Percentiles rank a stretch among this genome's conserved stretches.
Conservation (phyloP, 139 green algal genomes). For the Closterium sp. region DNA sequence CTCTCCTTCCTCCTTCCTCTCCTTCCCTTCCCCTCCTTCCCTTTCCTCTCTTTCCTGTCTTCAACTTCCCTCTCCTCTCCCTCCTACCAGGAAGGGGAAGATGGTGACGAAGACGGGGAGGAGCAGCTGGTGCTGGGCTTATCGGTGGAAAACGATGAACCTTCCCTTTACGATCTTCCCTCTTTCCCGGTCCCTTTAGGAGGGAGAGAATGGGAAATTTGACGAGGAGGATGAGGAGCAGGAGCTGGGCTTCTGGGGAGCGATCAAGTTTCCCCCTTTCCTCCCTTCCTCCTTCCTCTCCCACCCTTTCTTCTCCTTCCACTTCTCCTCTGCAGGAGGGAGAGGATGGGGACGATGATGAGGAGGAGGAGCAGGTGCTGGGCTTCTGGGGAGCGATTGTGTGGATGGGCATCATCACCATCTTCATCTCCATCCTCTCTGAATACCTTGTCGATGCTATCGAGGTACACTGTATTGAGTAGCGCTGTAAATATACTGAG, state of each 20-base stretch:
- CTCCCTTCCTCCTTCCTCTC: background rate
- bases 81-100: too few relatives aligned
- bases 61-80: too few relatives aligned
- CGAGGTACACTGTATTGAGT: constrained; percentile 34
- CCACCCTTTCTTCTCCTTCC: background rate
- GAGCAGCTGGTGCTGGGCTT: too few relatives aligned
- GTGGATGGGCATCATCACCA: constrained; percentile 71
- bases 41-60: too few relatives aligned
- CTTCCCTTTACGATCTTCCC: background rate
- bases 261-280: constrained; percentile 16
- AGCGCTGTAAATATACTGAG: constrained; percentile 37
- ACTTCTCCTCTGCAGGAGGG: background rate
- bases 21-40: too few relatives aligned
- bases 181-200: background rate
- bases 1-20: background rate
- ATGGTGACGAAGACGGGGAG: too few relatives aligned
- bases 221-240: constrained; percentile 36
- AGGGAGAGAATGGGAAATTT: constrained; percentile 22
- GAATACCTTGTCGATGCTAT: constrained; percentile 71
- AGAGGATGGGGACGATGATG: constrained; percentile 46
- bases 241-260: constrained; percentile 51
- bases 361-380: constrained; percentile 31
- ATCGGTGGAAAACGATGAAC: background rate
- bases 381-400: constrained; percentile 57
- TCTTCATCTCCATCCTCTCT: constrained; percentile 73